These are phyloP conservation scores for Aspergillus steynii DNA, from an alignment of 495 filamentous ascomycete genomes.

Conservation along the genomic window DNA sequence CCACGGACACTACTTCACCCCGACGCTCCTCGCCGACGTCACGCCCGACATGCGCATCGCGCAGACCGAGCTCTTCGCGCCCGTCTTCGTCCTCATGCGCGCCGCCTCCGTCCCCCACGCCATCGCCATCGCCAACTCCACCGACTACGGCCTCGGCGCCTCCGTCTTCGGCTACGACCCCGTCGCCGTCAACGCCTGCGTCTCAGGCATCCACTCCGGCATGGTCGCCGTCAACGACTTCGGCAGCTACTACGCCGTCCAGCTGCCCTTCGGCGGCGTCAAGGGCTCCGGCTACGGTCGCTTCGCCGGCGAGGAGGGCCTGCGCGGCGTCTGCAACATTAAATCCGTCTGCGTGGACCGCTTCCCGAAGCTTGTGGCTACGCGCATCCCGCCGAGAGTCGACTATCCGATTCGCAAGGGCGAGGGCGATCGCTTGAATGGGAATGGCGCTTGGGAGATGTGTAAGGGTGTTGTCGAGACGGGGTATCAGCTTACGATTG, in stretches of 20 bases:
- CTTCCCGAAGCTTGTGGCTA: constrained; percentile 56
- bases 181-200: constrained; percentile 55
- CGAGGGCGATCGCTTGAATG: constrained; percentile 50
- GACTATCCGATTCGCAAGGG: constrained; percentile 71
- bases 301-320: constrained; percentile 88
- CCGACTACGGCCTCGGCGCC: constrained; percentile 74
- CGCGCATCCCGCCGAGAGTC: constrained; percentile 73
- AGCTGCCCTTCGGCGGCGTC: constrained; percentile 89
- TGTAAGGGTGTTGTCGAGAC: constrained; percentile 63
- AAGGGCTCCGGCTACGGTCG: constrained; percentile 87
- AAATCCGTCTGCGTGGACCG: constrained; percentile 85
- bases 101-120: constrained; percentile 61
- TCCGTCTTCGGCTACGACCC: constrained; percentile 71
- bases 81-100: constrained; percentile 81
- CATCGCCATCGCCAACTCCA: constrained; percentile 73
- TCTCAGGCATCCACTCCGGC: constrained; percentile 70
- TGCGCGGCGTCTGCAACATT: constrained; percentile 78
- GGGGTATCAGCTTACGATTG: constrained; percentile 57
- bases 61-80: constrained; percentile 88
- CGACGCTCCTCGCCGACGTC: constrained; percentile 87
- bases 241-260: constrained; percentile 84
- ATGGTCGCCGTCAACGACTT: constrained; percentile 97
- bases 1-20: constrained; percentile 85
- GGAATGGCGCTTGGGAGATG: constrained; percentile 56
- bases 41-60: constrained; percentile 78